phyloP scores from a whole-genome alignment of 1,284 basidiomycete species.

The Trichosporon sp. region DNA sequence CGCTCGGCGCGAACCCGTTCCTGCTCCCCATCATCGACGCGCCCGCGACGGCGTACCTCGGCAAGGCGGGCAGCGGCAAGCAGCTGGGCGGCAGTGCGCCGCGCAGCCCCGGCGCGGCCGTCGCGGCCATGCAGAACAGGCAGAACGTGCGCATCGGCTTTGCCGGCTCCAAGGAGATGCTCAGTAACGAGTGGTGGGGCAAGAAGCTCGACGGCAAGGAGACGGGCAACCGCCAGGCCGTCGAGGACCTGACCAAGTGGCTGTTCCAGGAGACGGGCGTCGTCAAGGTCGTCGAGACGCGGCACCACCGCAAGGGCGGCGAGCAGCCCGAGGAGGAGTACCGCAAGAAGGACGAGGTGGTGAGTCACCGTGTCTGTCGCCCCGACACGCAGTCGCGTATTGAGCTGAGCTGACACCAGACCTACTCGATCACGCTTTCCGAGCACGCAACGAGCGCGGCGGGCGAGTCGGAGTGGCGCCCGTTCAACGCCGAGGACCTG shows the following conservation, averaged over 20 bases:
- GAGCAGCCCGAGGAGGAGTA: constrained; percentile 61
- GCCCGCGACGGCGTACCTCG: constrained; percentile 54
- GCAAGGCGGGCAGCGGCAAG: constrained; percentile 56
- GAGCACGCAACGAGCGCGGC: constrained; percentile 35
- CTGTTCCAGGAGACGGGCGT: constrained; percentile 83
- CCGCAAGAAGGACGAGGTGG: constrained; percentile 80
- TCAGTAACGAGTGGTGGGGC: constrained; percentile 56
- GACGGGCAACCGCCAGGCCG: constrained; percentile 71
- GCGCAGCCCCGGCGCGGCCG: constrained; percentile 57
- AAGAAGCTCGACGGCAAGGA: constrained; percentile 46
- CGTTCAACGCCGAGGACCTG: constrained; percentile 67
- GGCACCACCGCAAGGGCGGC: constrained; percentile 67
- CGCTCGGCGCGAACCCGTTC: constrained; percentile 71
- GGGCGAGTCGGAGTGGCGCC: constrained; percentile 57
- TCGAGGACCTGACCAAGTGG: constrained; percentile 75
- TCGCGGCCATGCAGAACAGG: constrained; percentile 82
- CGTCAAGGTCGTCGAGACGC: constrained; percentile 68
- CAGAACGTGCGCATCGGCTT: constrained; percentile 75
- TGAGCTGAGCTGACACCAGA: constrained; percentile 52
- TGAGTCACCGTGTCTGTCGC: constrained; percentile 47
- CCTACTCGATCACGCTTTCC: constrained; percentile 60
- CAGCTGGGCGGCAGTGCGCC: constrained; percentile 59
- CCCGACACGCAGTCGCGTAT: too few relatives aligned
- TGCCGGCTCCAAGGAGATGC: constrained; percentile 72
- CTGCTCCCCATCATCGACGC: constrained; percentile 77